Evolutionary conservation across 2,329 filamentous ascomycete genomes (phyloP).

Genomic region (Alternaria sp.): DNA sequence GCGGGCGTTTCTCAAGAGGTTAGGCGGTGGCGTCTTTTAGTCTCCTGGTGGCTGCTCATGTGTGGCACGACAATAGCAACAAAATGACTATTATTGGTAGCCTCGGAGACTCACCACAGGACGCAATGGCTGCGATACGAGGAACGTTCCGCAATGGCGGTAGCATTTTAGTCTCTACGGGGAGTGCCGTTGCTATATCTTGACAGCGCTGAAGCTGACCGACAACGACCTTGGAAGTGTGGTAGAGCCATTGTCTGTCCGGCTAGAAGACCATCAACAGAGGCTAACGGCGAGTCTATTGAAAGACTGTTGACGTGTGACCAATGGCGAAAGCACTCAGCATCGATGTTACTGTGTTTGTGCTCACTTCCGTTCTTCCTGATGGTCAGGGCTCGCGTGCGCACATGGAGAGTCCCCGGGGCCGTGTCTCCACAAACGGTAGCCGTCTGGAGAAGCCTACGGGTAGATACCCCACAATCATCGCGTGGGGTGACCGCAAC

Average conservation of each 20-base stretch:
- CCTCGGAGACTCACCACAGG: neutral
- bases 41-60: neutral
- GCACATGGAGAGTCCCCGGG: neutral
- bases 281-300: neutral
- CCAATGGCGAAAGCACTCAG: neutral
- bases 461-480: neutral
- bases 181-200: neutral
- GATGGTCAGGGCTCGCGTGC: neutral
- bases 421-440: conserved; percentile 1
- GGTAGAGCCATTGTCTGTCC: neutral
- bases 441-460: neutral
- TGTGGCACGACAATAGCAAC: neutral
- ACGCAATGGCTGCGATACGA: neutral
- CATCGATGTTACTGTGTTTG: neutral
- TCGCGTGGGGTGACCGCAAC: neutral
- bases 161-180: neutral
- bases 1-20: neutral
- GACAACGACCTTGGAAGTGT: neutral
- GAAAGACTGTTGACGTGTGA: neutral
- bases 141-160: neutral
- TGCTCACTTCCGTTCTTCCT: neutral
- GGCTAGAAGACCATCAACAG: neutral
- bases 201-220: neutral
- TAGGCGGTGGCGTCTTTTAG: neutral
- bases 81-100: conserved; percentile 1